Base-by-base conservation (phyloP, 495 filamentous ascomycete species). In the Bryoglossum gracile region DNA sequence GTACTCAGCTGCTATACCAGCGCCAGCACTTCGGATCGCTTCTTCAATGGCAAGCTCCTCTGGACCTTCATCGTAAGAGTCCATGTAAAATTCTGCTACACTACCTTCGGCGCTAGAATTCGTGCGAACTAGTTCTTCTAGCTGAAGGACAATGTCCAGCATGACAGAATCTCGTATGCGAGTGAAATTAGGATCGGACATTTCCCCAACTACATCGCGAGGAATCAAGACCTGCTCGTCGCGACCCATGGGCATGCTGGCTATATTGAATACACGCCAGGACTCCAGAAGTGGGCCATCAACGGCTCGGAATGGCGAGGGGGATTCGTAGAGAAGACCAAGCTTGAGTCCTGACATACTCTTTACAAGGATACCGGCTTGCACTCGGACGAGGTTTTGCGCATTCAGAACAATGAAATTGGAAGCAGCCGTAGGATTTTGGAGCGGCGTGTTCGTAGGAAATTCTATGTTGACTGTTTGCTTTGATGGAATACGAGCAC, bases 161-260 rank as follows among this genome's bases (percentile, higher is more conserved):
- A 83, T 73, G 19, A 81, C 65, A 19, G 76, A 65, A 64, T 95
- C 88, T 38, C 83, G 76, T 19, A 89, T 67, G 24, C 86, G 77
- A 17, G 83, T 86, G 60, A 96, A 96, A 33, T 87, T 77, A 10
- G 88, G 85, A 66, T 96, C 92, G 32, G 76, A 75, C 48, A 89
- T 76, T 42, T 83, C 81, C 50, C 81, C 79, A 41, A 94, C 75
- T 28, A 87, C 75, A 26, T 89, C 80, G 19, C 84, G 75, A n/a
- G 80, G 70, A 47, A 98, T 70, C 59, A 88, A 86, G 46, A 96
- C 78, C 59, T 83, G 88, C 68, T 98, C 92, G 56, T 95, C 89
- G 48, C 86, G 83, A 8, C 92, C 92, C 1, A 98, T 68, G 0
- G 83, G 73, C 22, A 94, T 74, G 57, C 85, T 85, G 36, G 85